phyloP scores from a whole-genome alignment of 2,329 filamentous ascomycete species.

The Talaromyces rugulosus region DNA sequence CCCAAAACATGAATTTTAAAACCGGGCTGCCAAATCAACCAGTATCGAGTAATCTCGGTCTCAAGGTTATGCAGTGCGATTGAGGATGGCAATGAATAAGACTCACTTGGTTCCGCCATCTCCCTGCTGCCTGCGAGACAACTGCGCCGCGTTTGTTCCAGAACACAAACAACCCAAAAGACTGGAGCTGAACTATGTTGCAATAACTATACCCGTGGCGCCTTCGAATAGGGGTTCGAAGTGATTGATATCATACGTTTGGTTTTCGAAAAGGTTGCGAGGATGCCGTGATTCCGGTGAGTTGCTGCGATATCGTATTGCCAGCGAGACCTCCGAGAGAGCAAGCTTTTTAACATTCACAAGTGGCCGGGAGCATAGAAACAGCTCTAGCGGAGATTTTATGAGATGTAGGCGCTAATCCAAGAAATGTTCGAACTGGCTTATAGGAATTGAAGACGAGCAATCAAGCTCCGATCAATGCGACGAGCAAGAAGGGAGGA shows the following conservation, averaged over 20 bases:
- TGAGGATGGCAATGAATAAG: background rate
- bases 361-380: background rate
- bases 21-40: background rate
- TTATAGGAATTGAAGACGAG: constrained; percentile 1
- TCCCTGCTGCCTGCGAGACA: background rate
- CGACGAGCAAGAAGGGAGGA: constrained; percentile 1
- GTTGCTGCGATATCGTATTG: background rate
- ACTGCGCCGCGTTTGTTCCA: constrained; percentile 1
- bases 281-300: background rate
- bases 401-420: background rate
- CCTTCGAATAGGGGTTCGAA: background rate
- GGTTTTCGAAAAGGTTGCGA: background rate
- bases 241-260: background rate
- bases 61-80: background rate
- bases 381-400: background rate
- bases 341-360: background rate
- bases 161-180: background rate
- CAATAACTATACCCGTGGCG: background rate
- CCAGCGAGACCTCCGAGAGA: background rate
- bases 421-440: background rate
- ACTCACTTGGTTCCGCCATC: constrained; percentile 14
- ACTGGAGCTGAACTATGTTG: background rate
- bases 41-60: background rate
- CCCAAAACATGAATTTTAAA: background rate
- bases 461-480: constrained; percentile 13